Base-by-base conservation (phyloP, 345 rosid genomes). In the Viola odorata region DNA sequence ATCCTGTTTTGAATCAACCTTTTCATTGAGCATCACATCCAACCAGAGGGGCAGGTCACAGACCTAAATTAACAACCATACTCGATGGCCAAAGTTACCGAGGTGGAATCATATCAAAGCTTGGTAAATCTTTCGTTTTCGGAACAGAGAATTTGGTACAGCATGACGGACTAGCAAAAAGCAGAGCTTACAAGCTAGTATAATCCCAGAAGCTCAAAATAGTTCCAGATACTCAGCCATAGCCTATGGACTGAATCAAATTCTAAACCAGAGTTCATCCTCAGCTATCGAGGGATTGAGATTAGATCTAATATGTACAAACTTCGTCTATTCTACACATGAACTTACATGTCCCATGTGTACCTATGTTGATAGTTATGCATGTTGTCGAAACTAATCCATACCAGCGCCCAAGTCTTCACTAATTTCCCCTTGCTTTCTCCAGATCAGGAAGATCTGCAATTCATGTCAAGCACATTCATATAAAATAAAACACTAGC, bases 361-460 rank as follows among this genome's bases (percentile, higher is more conserved):
- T 41, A 16, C 45, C 45, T n/a, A 3, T 37, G 45, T 14, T 55
- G 11, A 10, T 47, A 4, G 12, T 11, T 11, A 44, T 10, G 13
- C n/a, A 7, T 47, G 13, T 47, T 4, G 5, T 47, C 50, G 47
- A 44, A 3, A 11, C 37, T n/a, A 7, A 37, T 57, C 55, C 37
- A 53, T 14, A 51, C 14, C 14, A 15, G 15, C 16, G n/a, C 57
- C 50, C n/a, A n/a, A 13, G 32, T 44, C 61, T 13, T 66, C 48
- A 48, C 45, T 49, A 63, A 60, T 32, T 79, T 69, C 82, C 83
- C 81, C 94, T 80, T 42, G 87, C 96, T 87, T 88, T 94, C 69
- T 90, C 99, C 84, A 94, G 70, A 75, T 94, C 99, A 15, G 97
- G 99, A 69, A 94, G 91, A 80, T 94, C 99, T 90, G 87, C 71